Evolutionary conservation across 225 moss, liverwort and hornwort species (phyloP).

Genomic region (Sphagnum tenellum): DNA sequence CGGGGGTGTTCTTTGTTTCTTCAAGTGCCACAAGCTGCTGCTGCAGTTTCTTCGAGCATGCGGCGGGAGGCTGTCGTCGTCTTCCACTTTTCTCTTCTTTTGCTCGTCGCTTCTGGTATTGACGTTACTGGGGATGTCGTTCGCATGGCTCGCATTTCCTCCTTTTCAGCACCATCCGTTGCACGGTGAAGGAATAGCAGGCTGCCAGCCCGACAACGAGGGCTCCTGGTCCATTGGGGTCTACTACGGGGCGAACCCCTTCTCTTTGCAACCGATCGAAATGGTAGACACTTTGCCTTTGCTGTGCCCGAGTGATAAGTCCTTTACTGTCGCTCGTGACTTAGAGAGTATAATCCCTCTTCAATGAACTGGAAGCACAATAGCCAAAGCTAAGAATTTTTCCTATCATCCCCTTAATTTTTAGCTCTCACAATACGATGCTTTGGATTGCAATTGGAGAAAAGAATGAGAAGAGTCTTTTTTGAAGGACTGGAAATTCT

Average conservation of each 20-base stretch:
- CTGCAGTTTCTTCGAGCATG: constrained; percentile 44
- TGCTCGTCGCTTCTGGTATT: constrained; percentile 43
- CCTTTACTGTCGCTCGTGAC: too few relatives aligned
- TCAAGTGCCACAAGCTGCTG: constrained; percentile 68
- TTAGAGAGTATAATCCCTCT: too few relatives aligned
- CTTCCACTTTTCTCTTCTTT: constrained; percentile 58
- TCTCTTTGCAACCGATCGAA: constrained; percentile 68
- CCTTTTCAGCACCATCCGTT: constrained; percentile 48
- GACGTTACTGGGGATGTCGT: constrained; percentile 33
- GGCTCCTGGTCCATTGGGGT: constrained; percentile 95
- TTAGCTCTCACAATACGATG: too few relatives aligned
- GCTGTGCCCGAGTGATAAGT: too few relatives aligned
- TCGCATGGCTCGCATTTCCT: constrained; percentile 67
- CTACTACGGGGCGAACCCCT: constrained; percentile 66
- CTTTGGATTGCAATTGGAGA: too few relatives aligned
- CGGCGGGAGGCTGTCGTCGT: constrained; percentile 15
- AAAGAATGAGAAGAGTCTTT: too few relatives aligned
- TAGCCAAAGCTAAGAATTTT: too few relatives aligned
- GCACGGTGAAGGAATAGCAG: constrained; percentile 16
- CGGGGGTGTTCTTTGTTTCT: constrained; percentile 15
- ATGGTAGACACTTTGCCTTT: constrained; percentile 24
- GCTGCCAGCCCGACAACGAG: constrained; percentile 87
- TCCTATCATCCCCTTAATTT: too few relatives aligned
- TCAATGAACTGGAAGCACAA: too few relatives aligned
- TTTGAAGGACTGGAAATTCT: too few relatives aligned